A percentile compares a stretch with the other conserved stretches of the same genome.
These are phyloP conservation scores for Pichia sp. DNA, from an alignment of 1,139 yeast genomes.

Conservation along the genomic window DNA sequence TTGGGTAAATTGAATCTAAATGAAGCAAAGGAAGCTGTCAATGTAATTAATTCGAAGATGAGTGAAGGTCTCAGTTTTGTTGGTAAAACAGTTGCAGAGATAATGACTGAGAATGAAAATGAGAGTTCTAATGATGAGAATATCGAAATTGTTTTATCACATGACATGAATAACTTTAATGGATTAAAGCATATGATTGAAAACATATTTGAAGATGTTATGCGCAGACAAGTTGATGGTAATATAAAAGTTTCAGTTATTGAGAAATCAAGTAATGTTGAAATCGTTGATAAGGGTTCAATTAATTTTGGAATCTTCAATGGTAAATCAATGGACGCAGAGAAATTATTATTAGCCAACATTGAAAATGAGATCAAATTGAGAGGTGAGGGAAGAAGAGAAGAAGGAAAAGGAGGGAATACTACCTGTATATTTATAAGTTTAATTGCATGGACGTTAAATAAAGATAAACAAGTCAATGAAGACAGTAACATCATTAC, in stretches of 20 bases:
- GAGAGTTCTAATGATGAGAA: conserved; percentile 57
- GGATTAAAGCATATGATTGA: conserved; percentile 55
- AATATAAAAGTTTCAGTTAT: conserved; percentile 57
- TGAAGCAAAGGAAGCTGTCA: conserved; percentile 25
- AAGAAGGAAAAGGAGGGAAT: conserved; percentile 16
- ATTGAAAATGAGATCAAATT: conserved; percentile 51
- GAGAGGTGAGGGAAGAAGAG: conserved; percentile 25
- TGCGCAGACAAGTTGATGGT: conserved; percentile 86
- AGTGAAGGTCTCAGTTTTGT: conserved; percentile 30
- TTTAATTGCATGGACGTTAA: conserved; percentile 56
- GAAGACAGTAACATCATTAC: conserved; percentile 31
- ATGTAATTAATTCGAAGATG: conserved; percentile 13
- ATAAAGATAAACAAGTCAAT: conserved; percentile 15
- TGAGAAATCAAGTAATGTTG: conserved; percentile 34
- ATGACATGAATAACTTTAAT: conserved; percentile 71
- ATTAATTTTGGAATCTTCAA: conserved; percentile 61
- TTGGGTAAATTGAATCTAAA: conserved; percentile 25
- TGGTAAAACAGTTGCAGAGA: conserved; percentile 38
- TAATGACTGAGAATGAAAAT: conserved; percentile 39
- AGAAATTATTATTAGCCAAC: conserved; percentile 80
- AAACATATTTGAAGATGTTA: conserved; percentile 69
- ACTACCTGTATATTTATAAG: conserved; percentile 68
- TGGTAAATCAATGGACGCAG: conserved; percentile 82
- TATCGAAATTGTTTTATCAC: conserved; percentile 70
- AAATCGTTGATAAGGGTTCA: conserved; percentile 15